These are phyloP conservation scores for Aspergillus candidus DNA, from an alignment of 2,329 filamentous ascomycete species.

Conservation along the genomic window DNA sequence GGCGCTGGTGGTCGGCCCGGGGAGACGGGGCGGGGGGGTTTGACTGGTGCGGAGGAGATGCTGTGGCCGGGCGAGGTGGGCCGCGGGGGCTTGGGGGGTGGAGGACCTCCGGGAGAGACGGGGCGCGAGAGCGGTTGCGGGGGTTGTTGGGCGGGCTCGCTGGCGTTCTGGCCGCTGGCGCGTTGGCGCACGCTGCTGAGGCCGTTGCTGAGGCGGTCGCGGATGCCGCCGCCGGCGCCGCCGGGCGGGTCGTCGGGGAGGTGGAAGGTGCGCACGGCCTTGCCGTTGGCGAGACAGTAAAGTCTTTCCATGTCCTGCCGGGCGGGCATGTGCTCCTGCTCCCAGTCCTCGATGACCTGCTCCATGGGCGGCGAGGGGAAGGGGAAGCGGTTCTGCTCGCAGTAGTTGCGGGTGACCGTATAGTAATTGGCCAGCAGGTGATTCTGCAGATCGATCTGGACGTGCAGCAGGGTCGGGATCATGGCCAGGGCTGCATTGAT, in stretches of 20 bases:
- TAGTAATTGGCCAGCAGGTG: constrained; percentile 71
- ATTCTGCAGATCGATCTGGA: constrained; percentile 71
- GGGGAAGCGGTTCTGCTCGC: constrained; percentile 61
- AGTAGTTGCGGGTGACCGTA: constrained; percentile 68
- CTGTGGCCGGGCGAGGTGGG: constrained; percentile 13
- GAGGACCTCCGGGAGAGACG: constrained; percentile 5
- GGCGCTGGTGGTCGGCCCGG: constrained; percentile 5
- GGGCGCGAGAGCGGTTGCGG: constrained; percentile 35
- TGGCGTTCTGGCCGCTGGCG: constrained; percentile 2
- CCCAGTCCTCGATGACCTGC: constrained; percentile 62
- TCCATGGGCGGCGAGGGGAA: constrained; percentile 68
- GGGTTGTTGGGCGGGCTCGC: too few species aligned
- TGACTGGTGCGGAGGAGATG: constrained; percentile 9
- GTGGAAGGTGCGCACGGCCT: constrained; percentile 37
- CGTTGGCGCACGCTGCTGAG: constrained; percentile 1
- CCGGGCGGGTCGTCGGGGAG: constrained; percentile 12
- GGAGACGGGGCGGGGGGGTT: constrained; percentile 17
- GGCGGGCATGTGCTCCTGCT: constrained; percentile 55
- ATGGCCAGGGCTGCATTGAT: constrained; percentile 65
- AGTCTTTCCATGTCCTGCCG: constrained; percentile 64
- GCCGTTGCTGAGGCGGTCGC: constrained; percentile 34
- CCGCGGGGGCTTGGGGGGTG: too few species aligned
- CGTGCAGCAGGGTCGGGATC: constrained; percentile 64
- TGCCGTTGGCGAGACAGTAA: constrained; percentile 59
- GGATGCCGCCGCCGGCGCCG: constrained; percentile 40